Evolutionary conservation across 2,329 filamentous ascomycete genomes (phyloP).

Genomic region (Cladophialophora yegresii): DNA sequence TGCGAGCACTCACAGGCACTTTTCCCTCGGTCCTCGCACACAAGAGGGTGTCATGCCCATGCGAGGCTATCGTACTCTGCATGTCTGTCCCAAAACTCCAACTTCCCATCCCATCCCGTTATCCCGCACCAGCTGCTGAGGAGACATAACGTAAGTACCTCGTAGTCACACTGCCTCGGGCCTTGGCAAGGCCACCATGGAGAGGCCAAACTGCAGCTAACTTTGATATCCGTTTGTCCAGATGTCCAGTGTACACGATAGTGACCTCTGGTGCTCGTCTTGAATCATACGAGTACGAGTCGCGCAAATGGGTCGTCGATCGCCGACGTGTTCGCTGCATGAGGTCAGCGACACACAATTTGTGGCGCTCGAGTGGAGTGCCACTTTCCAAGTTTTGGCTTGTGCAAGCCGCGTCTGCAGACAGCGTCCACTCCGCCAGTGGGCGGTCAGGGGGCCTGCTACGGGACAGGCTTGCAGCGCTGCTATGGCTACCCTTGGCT

Average conservation of each 20-base stretch:
- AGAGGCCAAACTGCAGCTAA: not conserved
- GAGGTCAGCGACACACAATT: conserved; percentile 12
- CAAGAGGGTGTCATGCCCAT: conserved; percentile 9
- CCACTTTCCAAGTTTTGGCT: conserved; percentile 11
- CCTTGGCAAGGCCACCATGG: conserved; percentile 12
- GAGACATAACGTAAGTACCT: conserved; percentile 21
- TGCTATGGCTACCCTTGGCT: conserved; percentile 4
- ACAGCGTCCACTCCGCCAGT: conserved; percentile 5
- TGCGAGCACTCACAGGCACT: not conserved
- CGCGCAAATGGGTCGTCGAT: not conserved
- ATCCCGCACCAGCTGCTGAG: conserved; percentile 26
- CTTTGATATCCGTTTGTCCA: not conserved
- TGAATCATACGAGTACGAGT: not conserved
- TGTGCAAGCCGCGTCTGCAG: conserved; percentile 4
- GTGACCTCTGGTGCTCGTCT: not conserved
- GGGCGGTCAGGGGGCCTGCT: not conserved
- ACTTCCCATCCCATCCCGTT: conserved; percentile 4
- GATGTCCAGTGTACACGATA: not conserved
- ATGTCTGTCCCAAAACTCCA: not conserved
- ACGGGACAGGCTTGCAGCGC: not conserved
- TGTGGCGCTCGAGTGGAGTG: conserved; percentile 22
- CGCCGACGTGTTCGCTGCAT: conserved; percentile 7
- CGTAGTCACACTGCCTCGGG: not conserved
- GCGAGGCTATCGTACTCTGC: conserved; percentile 11
- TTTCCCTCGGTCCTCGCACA: not conserved